Evolutionary conservation across 768 basidiomycete genomes (phyloP), one percentile per base, ranked within the genome.

Genomic region (Brasilioporus rufonigricans): DNA sequence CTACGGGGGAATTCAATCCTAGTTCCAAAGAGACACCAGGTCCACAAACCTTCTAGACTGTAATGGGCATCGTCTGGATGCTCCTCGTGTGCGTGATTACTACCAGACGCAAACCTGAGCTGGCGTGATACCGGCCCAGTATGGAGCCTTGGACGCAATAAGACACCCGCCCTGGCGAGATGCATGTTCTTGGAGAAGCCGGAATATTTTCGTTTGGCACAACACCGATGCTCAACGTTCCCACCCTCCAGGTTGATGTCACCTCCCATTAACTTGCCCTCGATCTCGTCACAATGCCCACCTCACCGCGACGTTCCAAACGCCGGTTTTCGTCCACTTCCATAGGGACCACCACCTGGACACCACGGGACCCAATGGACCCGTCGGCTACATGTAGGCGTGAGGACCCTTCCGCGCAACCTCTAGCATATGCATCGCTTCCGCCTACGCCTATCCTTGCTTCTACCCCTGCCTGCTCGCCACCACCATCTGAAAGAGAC

Each of bases 371-470:
- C 29, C 58, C 63, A 27, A 26, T 50, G 27, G 26, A 52, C 19
- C 36, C 57, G 21, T 19, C 63, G 38, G 43, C 53, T 13, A 50
- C 61, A 39, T 59, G 64, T 43, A 56, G 49, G 11, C 52, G 43
- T 29, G 61, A 70, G 10, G 67, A 61, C 29, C 38, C n/a, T n/a
- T n/a, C 32, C 1, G 31, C 39, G 18, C 68, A 71, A 46, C 81
- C 80, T 13, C 71, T 84, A 24, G 76, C 83, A 0, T 91, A 91
- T 62, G 79, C 86, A 6, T 91, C 89, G 0, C 77, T 91, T 39
- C 89, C 89, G 5, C 80, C 88, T 0, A 87, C 88, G 10, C 89
- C 89, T 13, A 83, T 87, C 47, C 73, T 78, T 19, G 72, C 78
- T 24, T 81, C 83, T 43, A 72, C 76, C 13, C 71, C 65, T 46